Percentiles rank a stretch among this genome's conserved stretches.
phyloP scores from a whole-genome alignment of 2,329 filamentous ascomycete species.

The Aspergillus quadrilineatus region DNA sequence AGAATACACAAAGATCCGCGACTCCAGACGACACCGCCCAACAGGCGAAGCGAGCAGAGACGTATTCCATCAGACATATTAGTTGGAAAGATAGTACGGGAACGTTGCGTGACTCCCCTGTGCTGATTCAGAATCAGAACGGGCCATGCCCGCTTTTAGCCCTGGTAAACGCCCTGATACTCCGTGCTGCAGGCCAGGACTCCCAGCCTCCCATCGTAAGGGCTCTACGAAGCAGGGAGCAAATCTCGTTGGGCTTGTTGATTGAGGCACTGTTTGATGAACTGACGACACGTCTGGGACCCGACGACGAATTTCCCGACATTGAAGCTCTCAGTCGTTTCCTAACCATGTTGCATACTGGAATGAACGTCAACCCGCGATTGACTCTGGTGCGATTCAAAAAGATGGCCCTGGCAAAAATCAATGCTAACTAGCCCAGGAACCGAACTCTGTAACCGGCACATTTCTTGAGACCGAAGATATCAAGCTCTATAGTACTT shows the following conservation, averaged over 20 bases:
- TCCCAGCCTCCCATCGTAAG: slow-evolving; percentile 71
- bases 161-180: slow-evolving; percentile 83
- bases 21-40: slow-evolving; percentile 32
- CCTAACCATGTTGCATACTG: slow-evolving; percentile 82
- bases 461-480: slow-evolving; percentile 84
- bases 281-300: slow-evolving; percentile 74
- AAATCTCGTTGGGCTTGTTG: slow-evolving; percentile 80
- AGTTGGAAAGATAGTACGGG: slow-evolving; percentile 71
- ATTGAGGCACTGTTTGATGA: slow-evolving; percentile 92
- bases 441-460: slow-evolving; percentile 52
- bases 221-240: slow-evolving; percentile 74
- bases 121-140: slow-evolving; percentile 89
- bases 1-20: slow-evolving; percentile 11
- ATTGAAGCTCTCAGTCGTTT: slow-evolving; percentile 86
- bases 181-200: slow-evolving; percentile 74
- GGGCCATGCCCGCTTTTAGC: slow-evolving; percentile 92
- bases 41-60: slow-evolving; percentile 62
- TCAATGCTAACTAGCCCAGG: slow-evolving; percentile 43
- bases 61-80: slow-evolving; percentile 90
- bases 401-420: neutral
- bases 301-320: slow-evolving; percentile 72
- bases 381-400: slow-evolving; percentile 61
- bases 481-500: slow-evolving; percentile 87
- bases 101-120: slow-evolving; percentile 75
- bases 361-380: slow-evolving; percentile 96